Percentiles rank a stretch among this genome's conserved stretches.
Conservation (phyloP, 1,284 basidiomycete species). For the Caloboletus firmus region DNA sequence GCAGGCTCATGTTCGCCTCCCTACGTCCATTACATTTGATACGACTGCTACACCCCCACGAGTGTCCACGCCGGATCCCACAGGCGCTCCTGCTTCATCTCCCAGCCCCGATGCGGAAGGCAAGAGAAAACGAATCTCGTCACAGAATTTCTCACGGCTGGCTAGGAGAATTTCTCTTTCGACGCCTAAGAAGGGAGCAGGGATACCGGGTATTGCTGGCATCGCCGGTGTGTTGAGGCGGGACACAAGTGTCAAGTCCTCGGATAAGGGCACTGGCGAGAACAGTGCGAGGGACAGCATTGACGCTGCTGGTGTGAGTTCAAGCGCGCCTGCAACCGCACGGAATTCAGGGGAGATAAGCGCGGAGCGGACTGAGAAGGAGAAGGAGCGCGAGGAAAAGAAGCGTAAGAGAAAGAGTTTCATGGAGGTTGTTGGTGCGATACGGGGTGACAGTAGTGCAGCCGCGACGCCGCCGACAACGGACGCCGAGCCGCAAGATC, state of each 20-base stretch:
- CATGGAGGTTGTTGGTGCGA: slow-evolving; percentile 33
- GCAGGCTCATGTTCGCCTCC: slow-evolving; percentile 28
- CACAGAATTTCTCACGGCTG: slow-evolving; percentile 79
- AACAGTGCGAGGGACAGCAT: slow-evolving; percentile 23
- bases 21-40: slow-evolving; percentile 50
- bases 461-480: slow-evolving; percentile 12
- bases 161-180: slow-evolving; percentile 71
- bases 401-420: slow-evolving; percentile 49
- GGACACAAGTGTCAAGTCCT: slow-evolving; percentile 39
- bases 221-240: slow-evolving; percentile 34
- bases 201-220: slow-evolving; percentile 42
- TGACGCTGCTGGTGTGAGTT: slow-evolving; percentile 33
- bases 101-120: slow-evolving; percentile 67
- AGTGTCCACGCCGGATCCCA: slow-evolving; percentile 63
- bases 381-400: slow-evolving; percentile 51
- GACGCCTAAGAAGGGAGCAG: slow-evolving; percentile 55
- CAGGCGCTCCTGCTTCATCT: slow-evolving; percentile 44
- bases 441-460: slow-evolving; percentile 18
- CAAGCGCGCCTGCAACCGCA: slow-evolving; percentile 35
- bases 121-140: slow-evolving; percentile 74
- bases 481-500: slow-evolving; percentile 19
- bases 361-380: slow-evolving; percentile 50
- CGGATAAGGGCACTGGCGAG: slow-evolving; percentile 26
- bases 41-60: slow-evolving; percentile 44
- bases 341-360: slow-evolving; percentile 46